Percentiles rank a stretch among this genome's conserved stretches.
Evolutionary conservation across 495 filamentous ascomycete species (phyloP).

Genomic region (Pyrenula massariospora): DNA sequence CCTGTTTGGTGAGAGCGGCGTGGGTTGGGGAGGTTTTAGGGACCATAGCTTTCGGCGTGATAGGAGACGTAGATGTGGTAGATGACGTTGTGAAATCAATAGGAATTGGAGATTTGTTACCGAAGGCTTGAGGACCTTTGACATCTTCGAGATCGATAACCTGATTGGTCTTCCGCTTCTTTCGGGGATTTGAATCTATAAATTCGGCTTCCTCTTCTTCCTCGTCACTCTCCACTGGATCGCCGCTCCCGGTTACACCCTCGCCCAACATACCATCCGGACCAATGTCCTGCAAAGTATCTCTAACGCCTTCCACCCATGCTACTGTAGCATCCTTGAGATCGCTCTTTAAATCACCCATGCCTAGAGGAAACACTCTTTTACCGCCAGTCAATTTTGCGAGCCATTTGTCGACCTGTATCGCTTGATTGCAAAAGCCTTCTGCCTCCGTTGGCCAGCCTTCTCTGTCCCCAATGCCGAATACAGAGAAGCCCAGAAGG

Average conservation of each 20-base stretch:
- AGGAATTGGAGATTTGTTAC: constrained; percentile 41
- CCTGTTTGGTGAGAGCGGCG: constrained; percentile 82
- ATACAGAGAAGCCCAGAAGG: constrained; percentile 79
- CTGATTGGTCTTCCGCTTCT: constrained; percentile 20
- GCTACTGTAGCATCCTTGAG: constrained; percentile 51
- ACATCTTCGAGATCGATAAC: constrained; percentile 81
- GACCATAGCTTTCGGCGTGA: constrained; percentile 75
- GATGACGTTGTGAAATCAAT: constrained; percentile 74
- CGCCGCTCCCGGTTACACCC: constrained; percentile 69
- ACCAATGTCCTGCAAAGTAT: constrained; percentile 52
- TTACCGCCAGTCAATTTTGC: constrained; percentile 76
- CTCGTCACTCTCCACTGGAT: constrained; percentile 71
- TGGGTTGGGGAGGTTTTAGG: constrained; percentile 81
- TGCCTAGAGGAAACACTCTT: constrained; percentile 71
- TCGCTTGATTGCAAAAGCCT: constrained; percentile 84
- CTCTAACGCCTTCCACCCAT: constrained; percentile 66
- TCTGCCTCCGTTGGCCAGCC: constrained; percentile 85
- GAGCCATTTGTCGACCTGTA: constrained; percentile 88
- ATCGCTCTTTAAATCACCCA: constrained; percentile 74
- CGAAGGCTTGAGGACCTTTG: constrained; percentile 25
- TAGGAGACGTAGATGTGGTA: constrained; percentile 24
- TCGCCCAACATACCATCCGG: constrained; percentile 59
- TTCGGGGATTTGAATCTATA: constrained; percentile 13
- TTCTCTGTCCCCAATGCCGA: constrained; percentile 83
- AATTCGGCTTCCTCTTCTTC: constrained; percentile 49